Conservation (phyloP, 352 stramenopile genomes). For the Phytophthora sp. region DNA sequence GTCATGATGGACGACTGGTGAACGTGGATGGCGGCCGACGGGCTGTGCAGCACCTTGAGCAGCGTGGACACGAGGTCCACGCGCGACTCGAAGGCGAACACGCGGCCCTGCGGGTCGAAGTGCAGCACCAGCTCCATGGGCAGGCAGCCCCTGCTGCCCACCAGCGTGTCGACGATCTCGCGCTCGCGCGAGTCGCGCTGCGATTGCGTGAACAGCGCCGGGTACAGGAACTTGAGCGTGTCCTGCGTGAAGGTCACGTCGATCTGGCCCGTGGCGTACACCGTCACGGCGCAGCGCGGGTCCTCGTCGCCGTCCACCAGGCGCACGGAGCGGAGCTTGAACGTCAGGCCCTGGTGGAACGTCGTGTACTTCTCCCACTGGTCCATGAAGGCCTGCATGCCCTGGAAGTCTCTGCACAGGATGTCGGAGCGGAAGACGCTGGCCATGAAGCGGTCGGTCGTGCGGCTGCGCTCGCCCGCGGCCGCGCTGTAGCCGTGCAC, state of each 20-base stretch:
- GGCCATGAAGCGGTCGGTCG: conserved; percentile 37
- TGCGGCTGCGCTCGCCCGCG: neutral
- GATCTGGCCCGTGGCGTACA: conserved; percentile 44
- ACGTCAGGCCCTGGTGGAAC: conserved; percentile 45
- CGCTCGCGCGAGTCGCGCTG: conserved; percentile 17
- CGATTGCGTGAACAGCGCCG: conserved; percentile 41
- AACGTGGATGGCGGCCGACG: conserved; percentile 38
- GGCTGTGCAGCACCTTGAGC: conserved; percentile 41
- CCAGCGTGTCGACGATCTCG: conserved; percentile 29
- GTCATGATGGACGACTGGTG: conserved; percentile 43
- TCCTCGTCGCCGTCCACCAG: conserved; percentile 42
- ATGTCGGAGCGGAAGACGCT: conserved; percentile 42
- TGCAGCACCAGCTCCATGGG: conserved; percentile 62
- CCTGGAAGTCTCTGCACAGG: conserved; percentile 55
- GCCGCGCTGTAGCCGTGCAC: conserved; percentile 43
- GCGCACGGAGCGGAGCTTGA: conserved; percentile 30
- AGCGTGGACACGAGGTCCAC: conserved; percentile 53
- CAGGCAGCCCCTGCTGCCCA: conserved; percentile 34
- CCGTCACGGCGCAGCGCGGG: conserved; percentile 34
- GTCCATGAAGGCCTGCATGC: conserved; percentile 42
- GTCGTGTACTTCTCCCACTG: conserved; percentile 71
- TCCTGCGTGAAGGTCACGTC: conserved; percentile 42
- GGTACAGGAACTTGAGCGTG: conserved; percentile 59
- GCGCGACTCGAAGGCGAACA: conserved; percentile 80
- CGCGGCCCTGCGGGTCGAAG: conserved; percentile 75